Percentiles rank a stretch among this genome's conserved stretches.
Conservation (phyloP, 2,329 filamentous ascomycete genomes). For the Penicillium griseofulvum region DNA sequence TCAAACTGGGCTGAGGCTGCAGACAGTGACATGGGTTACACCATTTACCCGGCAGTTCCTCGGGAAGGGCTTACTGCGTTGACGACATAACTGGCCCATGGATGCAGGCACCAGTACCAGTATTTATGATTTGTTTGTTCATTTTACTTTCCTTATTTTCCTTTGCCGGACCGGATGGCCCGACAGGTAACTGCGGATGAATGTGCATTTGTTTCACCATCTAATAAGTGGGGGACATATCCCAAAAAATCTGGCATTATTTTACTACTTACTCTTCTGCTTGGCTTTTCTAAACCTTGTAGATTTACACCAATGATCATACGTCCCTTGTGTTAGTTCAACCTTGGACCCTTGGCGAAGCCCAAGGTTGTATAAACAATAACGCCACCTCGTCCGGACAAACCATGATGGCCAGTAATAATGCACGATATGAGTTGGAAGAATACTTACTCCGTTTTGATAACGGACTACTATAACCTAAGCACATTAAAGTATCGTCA, state of each 20-base stretch:
- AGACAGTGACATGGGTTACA: constrained; percentile 4
- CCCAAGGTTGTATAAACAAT: background rate
- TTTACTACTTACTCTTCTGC: background rate
- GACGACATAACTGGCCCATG: constrained; percentile 19
- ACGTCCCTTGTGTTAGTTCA: background rate
- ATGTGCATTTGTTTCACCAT: background rate
- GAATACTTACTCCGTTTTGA: background rate
- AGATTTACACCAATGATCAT: background rate
- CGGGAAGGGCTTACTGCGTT: constrained; percentile 10
- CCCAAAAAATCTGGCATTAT: background rate
- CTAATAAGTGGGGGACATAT: background rate
- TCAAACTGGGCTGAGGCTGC: constrained; percentile 11
- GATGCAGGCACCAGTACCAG: constrained; percentile 19
- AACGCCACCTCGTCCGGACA: background rate
- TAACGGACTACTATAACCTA: background rate
- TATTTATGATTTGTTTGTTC: constrained; percentile 1
- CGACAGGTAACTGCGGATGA: background rate
- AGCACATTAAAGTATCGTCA: background rate
- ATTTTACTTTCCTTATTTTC: background rate
- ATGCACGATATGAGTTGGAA: background rate
- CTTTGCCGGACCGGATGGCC: constrained; percentile 1
- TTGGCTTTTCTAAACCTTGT: background rate
- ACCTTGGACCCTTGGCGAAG: background rate
- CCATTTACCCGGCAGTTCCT: background rate
- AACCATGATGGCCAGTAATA: background rate